Percentiles rank a stretch among this genome's conserved stretches.
These are phyloP conservation scores for Calonectria pauciramosa DNA, from an alignment of 2,329 filamentous ascomycete genomes.

Conservation along the genomic window DNA sequence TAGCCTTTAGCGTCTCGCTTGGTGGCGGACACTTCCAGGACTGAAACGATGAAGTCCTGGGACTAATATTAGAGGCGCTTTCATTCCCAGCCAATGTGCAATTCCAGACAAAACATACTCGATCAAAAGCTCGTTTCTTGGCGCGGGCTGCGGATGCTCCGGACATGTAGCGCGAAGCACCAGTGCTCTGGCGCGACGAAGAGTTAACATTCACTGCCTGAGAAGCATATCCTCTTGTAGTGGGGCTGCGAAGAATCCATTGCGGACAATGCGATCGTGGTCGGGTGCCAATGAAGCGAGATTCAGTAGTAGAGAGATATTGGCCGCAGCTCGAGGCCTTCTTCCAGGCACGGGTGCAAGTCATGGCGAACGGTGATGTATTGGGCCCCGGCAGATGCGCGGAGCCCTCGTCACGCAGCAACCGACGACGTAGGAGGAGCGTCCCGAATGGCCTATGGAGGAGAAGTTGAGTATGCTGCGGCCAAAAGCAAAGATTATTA, in stretches of 20 bases:
- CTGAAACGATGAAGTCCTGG: slow-evolving; percentile 87
- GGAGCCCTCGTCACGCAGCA: slow-evolving; percentile 9
- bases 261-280: slow-evolving; percentile 21
- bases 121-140: slow-evolving; percentile 50
- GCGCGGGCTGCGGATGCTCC: slow-evolving; percentile 46
- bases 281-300: slow-evolving; percentile 5
- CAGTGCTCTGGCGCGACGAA: slow-evolving; percentile 31
- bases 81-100: background rate
- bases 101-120: slow-evolving; percentile 40
- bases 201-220: slow-evolving; percentile 25
- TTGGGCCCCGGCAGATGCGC: slow-evolving; percentile 17
- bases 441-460: slow-evolving; percentile 37
- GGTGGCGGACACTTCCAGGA: slow-evolving; percentile 90
- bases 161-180: slow-evolving; percentile 46
- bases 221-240: slow-evolving; percentile 27
- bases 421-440: slow-evolving; percentile 25
- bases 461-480: slow-evolving; percentile 32
- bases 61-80: slow-evolving; percentile 24
- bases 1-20: slow-evolving; percentile 95
- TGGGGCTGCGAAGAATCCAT: slow-evolving; percentile 18
- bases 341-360: slow-evolving; percentile 55
- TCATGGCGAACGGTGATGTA: slow-evolving; percentile 52
- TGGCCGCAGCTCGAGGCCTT: slow-evolving; percentile 50
- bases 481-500: slow-evolving; percentile 37
- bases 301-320: slow-evolving; percentile 29